phyloP scores from a whole-genome alignment of 345 rosid species.

The Fremontodendron californicum region DNA sequence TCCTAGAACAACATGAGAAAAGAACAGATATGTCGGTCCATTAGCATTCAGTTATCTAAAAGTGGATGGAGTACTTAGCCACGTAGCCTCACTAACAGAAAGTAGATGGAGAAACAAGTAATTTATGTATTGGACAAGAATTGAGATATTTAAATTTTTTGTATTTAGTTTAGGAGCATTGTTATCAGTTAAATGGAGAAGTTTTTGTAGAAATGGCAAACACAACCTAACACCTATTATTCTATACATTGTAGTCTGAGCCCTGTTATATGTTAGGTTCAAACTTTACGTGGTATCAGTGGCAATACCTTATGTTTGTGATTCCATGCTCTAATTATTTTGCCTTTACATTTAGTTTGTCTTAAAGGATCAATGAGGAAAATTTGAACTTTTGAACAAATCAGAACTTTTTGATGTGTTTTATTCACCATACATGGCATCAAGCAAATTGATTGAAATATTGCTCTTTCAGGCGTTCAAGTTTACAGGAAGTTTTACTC shows the following conservation, averaged over 20 bases:
- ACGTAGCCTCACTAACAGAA: no score
- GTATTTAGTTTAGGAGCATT: not conserved
- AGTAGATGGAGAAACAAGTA: not conserved
- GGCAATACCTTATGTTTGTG: not conserved
- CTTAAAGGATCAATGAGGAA: not conserved
- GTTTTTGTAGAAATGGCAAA: not conserved
- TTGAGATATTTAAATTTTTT: not conserved
- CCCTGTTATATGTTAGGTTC: not conserved
- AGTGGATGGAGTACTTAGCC: not conserved
- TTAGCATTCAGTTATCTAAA: not conserved
- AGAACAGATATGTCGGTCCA: not conserved
- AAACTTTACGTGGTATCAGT: not conserved
- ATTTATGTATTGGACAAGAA: not conserved
- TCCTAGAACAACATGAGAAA: not conserved
- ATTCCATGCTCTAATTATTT: not conserved
- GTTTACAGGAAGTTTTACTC: slow-evolving; percentile 65
- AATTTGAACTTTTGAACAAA: not conserved
- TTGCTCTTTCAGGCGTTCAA: slow-evolving; percentile 41
- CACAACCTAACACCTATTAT: not conserved
- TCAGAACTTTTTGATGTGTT: not conserved
- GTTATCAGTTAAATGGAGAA: not conserved
- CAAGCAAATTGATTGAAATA: not conserved
- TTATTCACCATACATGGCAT: not conserved
- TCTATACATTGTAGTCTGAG: not conserved
- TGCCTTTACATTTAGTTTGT: not conserved